These are phyloP conservation scores for Inonotus hispidus DNA, from an alignment of 1,284 basidiomycete genomes.

Conservation along the genomic window DNA sequence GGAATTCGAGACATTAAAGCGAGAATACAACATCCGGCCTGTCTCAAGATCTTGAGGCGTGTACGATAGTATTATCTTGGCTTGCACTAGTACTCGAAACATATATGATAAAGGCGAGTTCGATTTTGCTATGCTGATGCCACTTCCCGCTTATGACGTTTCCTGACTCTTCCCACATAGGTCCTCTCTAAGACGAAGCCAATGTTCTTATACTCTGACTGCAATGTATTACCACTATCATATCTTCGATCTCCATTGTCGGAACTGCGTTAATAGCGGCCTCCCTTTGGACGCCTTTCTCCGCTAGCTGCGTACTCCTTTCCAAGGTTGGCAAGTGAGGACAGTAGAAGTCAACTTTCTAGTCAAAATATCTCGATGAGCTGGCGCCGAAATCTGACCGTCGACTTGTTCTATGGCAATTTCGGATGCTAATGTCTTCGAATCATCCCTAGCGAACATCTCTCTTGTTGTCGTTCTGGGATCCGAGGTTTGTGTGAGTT, in stretches of 20 bases:
- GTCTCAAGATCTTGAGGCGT: constrained; percentile 26
- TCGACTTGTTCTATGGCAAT: neutral
- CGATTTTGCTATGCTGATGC: neutral
- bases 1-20: constrained; percentile 80
- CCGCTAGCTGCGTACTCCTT: too few species aligned
- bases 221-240: neutral
- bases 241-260: neutral
- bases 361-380: neutral
- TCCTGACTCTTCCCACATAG: neutral
- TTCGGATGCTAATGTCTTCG: neutral
- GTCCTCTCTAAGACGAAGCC: neutral
- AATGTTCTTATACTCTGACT: neutral
- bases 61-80: neutral
- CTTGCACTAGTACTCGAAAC: neutral
- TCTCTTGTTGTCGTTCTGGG: neutral
- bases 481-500: neutral
- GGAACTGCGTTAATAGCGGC: too few species aligned
- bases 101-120: neutral
- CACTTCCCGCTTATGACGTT: neutral
- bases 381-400: too few species aligned
- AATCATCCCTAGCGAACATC: neutral
- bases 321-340: too few species aligned
- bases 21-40: constrained; percentile 75
- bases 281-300: too few species aligned
- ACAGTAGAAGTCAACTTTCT: too few species aligned